phyloP scores from a whole-genome alignment of 2,329 filamentous ascomycete genomes.

The Rhinocladiella similis region DNA sequence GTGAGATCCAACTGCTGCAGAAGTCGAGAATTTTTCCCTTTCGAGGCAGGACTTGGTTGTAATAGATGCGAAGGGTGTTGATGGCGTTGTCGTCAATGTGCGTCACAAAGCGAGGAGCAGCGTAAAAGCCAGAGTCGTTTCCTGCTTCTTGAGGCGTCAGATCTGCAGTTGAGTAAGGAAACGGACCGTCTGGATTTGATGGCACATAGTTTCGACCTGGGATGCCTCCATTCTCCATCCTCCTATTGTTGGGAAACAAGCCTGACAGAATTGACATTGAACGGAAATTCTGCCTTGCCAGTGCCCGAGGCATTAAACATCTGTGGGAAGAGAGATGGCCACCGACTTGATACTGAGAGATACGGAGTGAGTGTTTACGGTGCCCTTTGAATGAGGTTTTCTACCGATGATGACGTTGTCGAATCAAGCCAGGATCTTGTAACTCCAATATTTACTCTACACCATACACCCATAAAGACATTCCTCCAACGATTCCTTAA shows the following conservation, averaged over 20 bases:
- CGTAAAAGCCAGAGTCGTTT: conserved; percentile 31
- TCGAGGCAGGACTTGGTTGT: conserved; percentile 43
- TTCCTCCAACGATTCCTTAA: too few species aligned
- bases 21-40: conserved; percentile 50
- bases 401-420: background rate
- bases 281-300: conserved; percentile 4
- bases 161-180: conserved; percentile 29
- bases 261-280: conserved; percentile 23
- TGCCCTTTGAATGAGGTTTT: too few species aligned
- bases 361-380: too few species aligned
- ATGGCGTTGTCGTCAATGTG: conserved; percentile 56
- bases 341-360: too few species aligned
- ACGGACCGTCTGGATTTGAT: conserved; percentile 20
- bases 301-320: background rate
- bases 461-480: too few species aligned
- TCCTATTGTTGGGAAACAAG: conserved; percentile 13
- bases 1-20: conserved; percentile 53
- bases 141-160: conserved; percentile 30
- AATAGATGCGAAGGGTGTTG: conserved; percentile 46
- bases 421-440: background rate
- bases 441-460: background rate
- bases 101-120: conserved; percentile 50
- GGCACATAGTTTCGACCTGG: conserved; percentile 22
- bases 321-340: too few species aligned
- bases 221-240: conserved; percentile 6